phyloP scores from a whole-genome alignment of 495 filamentous ascomycete genomes.

The Podospora tetraspora region DNA sequence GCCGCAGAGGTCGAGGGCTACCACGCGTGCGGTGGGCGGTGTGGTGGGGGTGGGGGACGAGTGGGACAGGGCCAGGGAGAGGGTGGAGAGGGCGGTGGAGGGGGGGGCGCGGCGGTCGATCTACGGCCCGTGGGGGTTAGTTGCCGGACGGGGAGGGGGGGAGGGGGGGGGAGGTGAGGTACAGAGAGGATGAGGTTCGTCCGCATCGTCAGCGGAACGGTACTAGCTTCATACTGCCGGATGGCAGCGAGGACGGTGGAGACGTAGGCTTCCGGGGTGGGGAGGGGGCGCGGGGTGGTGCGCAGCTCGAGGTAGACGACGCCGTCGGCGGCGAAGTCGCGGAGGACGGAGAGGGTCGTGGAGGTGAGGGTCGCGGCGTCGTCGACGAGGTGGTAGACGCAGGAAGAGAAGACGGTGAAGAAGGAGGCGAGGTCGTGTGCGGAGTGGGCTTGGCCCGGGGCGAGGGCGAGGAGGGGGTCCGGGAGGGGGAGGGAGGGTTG shows the following conservation, averaged over 20 bases:
- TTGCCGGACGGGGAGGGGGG: background rate
- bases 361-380: constrained; percentile 51
- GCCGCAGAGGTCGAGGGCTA: constrained; percentile 77
- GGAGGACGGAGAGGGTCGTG: constrained; percentile 64
- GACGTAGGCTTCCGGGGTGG: constrained; percentile 54
- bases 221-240: constrained; percentile 36
- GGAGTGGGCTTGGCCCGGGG: constrained; percentile 48
- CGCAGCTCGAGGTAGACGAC: constrained; percentile 78
- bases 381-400: constrained; percentile 69
- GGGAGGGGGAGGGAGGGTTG: constrained; percentile 45
- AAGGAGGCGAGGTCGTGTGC: constrained; percentile 38
- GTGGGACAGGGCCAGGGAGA: constrained; percentile 59
- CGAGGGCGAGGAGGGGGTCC: constrained; percentile 66
- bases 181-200: constrained; percentile 64
- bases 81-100: constrained; percentile 51
- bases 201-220: constrained; percentile 33
- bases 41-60: constrained; percentile 16
- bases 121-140: background rate
- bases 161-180: background rate
- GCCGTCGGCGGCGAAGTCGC: constrained; percentile 64
- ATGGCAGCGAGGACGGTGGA: constrained; percentile 58
- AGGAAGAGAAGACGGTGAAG: constrained; percentile 72
- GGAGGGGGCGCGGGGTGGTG: constrained; percentile 66
- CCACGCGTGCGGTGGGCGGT: constrained; percentile 44
- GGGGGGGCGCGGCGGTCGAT: constrained; percentile 62